A percentile compares a stretch with the other conserved stretches of the same genome.
These are phyloP conservation scores for Begonia peltatifolia DNA, from an alignment of 306 rosid genomes.

Conservation along the genomic window DNA sequence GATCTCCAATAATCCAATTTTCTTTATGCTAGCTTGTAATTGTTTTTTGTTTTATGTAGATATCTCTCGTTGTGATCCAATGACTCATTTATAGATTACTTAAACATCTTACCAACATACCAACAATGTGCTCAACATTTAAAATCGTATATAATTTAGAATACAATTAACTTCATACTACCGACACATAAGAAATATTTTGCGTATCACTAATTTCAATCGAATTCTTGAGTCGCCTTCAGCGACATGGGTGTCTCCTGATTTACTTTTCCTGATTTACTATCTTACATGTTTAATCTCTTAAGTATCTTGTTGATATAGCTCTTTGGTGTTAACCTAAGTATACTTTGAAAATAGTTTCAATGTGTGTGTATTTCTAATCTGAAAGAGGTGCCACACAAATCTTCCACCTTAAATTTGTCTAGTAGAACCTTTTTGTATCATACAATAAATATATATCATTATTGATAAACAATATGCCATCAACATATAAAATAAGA, in stretches of 20 bases:
- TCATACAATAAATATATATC: no score
- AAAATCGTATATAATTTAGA: not conserved
- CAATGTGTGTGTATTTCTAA: not conserved
- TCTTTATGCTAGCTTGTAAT: not conserved
- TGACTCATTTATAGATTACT: not conserved
- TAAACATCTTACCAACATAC: not conserved
- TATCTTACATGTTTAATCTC: not conserved
- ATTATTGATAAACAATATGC: no score
- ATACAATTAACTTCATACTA: not conserved
- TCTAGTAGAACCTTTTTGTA: not conserved
- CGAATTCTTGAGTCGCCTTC: not conserved
- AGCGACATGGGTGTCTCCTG: not conserved
- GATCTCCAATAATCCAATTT: not conserved
- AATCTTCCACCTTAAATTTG: not conserved
- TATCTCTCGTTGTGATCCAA: not conserved
- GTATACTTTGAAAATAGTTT: not conserved
- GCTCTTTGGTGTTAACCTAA: not conserved
- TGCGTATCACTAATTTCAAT: not conserved
- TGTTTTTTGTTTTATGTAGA: no score
- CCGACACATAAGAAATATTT: not conserved
- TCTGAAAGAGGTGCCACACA: not conserved
- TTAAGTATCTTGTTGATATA: not conserved
- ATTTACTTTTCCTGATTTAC: not conserved
- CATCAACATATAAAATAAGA: not conserved
- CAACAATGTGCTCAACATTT: no score